These are phyloP conservation scores for Fusarium sp. DNA, from an alignment of 2,329 filamentous ascomycete species.

Conservation along the genomic window DNA sequence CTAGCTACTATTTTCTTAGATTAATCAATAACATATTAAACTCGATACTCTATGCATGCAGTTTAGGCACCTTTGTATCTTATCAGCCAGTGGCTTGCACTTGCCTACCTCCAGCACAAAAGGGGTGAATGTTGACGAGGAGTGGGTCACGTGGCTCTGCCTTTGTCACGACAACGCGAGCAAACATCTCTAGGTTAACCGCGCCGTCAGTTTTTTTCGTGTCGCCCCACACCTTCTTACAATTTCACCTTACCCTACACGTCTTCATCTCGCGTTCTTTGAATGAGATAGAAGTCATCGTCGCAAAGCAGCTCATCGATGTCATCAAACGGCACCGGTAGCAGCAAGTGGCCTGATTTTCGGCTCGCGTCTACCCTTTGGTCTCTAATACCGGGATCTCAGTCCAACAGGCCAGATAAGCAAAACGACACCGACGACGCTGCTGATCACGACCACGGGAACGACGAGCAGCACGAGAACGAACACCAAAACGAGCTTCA, in stretches of 20 bases:
- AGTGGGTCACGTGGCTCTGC: conserved; percentile 33
- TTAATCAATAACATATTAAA: conserved; percentile 1
- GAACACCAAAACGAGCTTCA: conserved; percentile 32
- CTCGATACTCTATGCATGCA: neutral
- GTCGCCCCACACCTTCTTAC: conserved; percentile 46
- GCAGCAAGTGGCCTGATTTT: conserved; percentile 52
- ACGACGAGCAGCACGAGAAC: conserved; percentile 36
- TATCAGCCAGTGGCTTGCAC: neutral
- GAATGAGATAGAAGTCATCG: conserved; percentile 36
- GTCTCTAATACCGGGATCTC: conserved; percentile 47
- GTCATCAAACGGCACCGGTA: conserved; percentile 42
- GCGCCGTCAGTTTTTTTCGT: conserved; percentile 46
- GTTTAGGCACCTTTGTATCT: neutral
- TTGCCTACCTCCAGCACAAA: neutral
- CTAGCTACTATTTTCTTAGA: conserved; percentile 31
- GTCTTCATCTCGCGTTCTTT: conserved; percentile 30
- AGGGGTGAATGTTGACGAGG: conserved; percentile 18
- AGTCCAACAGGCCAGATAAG: conserved; percentile 45
- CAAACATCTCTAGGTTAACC: conserved; percentile 35
- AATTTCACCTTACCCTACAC: conserved; percentile 46
- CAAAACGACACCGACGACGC: conserved; percentile 37
- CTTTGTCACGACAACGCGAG: conserved; percentile 28
- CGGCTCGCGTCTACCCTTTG: conserved; percentile 50
- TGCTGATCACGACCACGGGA: conserved; percentile 35
- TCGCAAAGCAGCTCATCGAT: conserved; percentile 43